Percentiles rank a stretch among this genome's conserved stretches.
phyloP scores from a whole-genome alignment of 768 basidiomycete genomes.

The Mycena capillaripes region DNA sequence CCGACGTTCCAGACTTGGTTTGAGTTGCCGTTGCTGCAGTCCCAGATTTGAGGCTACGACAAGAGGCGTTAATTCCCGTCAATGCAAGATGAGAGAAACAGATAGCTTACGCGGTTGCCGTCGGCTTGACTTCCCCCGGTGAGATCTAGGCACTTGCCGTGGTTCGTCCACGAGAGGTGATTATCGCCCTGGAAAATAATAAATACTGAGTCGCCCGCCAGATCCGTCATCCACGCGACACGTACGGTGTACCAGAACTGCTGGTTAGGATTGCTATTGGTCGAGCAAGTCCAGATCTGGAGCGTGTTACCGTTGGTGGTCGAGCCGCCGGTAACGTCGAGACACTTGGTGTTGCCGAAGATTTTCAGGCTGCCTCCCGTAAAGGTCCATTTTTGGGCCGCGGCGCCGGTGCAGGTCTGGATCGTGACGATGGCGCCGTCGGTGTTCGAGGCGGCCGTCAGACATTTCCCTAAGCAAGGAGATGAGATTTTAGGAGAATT shows the following conservation, averaged over 20 bases:
- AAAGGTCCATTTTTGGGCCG: conserved; percentile 66
- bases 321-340: conserved; percentile 60
- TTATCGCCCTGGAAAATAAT: conserved; percentile 46
- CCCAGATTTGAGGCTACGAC: conserved; percentile 62
- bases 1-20: conserved; percentile 68
- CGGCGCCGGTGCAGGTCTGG: conserved; percentile 59
- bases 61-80: neutral
- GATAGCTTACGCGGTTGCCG: conserved; percentile 57
- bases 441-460: conserved; percentile 65
- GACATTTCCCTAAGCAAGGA: conserved; percentile 58
- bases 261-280: conserved; percentile 57
- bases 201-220: neutral
- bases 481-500: neutral
- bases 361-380: conserved; percentile 55
- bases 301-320: conserved; percentile 61
- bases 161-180: conserved; percentile 61
- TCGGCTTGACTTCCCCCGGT: conserved; percentile 54
- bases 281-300: conserved; percentile 64
- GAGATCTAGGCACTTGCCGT: conserved; percentile 66
- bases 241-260: conserved; percentile 60
- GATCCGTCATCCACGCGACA: neutral
- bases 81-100: neutral
- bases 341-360: conserved; percentile 60
- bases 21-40: conserved; percentile 56
- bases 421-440: conserved; percentile 65